Conservation (phyloP, 768 basidiomycete species). For the Russula virescens region DNA sequence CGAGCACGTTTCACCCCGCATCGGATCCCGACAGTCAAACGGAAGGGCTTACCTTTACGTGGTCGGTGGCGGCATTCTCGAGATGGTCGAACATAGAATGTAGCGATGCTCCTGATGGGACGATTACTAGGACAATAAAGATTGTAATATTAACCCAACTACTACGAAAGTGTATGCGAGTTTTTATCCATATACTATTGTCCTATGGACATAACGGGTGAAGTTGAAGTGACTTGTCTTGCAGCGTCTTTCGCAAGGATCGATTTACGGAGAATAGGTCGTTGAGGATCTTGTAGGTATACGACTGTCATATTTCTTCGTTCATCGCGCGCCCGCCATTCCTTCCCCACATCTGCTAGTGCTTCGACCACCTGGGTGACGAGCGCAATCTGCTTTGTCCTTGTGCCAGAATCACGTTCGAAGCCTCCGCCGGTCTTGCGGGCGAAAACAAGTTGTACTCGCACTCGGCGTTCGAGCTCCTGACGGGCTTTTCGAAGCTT, state of each 20-base stretch:
- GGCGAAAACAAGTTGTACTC: constrained; percentile 31
- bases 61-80: constrained; percentile 8
- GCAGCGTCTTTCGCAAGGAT: not conserved
- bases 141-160: not conserved
- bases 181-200: not conserved
- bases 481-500: constrained; percentile 33
- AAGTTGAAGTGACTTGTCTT: not conserved
- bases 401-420: not conserved
- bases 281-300: constrained; percentile 17
- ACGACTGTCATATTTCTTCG: constrained; percentile 12
- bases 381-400: constrained; percentile 18
- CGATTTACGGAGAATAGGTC: constrained; percentile 21
- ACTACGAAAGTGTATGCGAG: not conserved
- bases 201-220: not conserved
- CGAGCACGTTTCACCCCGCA: constrained; percentile 5
- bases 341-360: constrained; percentile 27
- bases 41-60: constrained; percentile 22
- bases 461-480: constrained; percentile 29
- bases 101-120: not conserved
- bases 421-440: constrained; percentile 26
- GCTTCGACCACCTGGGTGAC: constrained; percentile 16
- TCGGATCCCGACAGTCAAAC: constrained; percentile 24
- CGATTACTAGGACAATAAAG: not conserved
- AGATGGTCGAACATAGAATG: not conserved
- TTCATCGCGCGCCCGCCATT: constrained; percentile 22